Percentiles rank a stretch among this genome's conserved stretches.
Evolutionary conservation across 805 yeast genomes (phyloP).

Genomic region (Ogataea ganodermae): DNA sequence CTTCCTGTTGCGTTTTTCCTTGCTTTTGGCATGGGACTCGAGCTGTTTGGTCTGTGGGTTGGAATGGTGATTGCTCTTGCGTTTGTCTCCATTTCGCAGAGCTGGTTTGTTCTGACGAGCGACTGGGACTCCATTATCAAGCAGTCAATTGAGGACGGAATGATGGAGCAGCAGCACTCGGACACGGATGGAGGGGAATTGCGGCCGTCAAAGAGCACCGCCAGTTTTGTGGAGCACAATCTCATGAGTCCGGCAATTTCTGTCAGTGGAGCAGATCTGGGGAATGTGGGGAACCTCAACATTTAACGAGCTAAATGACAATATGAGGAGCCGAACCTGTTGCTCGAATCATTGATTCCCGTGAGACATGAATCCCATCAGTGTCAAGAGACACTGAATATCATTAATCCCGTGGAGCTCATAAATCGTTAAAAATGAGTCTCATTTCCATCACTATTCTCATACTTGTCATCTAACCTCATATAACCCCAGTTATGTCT

Average conservation of each 20-base stretch:
- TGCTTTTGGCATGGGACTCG: constrained; percentile 51
- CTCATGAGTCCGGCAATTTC: constrained; percentile 31
- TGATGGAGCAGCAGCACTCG: constrained; percentile 16
- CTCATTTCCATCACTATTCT: too few species aligned
- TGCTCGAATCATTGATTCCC: too few species aligned
- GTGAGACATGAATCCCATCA: too few species aligned
- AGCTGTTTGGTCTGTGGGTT: constrained; percentile 65
- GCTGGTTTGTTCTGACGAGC: constrained; percentile 29
- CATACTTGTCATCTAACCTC: too few species aligned
- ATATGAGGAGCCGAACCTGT: not conserved
- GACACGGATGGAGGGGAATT: constrained; percentile 7
- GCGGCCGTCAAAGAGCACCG: constrained; percentile 18
- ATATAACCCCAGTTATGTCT: too few species aligned
- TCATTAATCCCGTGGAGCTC: too few species aligned
- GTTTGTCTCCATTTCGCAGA: constrained; percentile 49
- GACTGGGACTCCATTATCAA: constrained; percentile 36
- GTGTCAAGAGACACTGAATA: too few species aligned
- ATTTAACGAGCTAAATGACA: not conserved
- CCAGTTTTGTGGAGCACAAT: constrained; percentile 30
- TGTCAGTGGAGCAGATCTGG: constrained; percentile 14
- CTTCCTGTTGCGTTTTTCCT: constrained; percentile 59
- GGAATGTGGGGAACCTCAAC: constrained; percentile 7
- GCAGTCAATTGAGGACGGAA: constrained; percentile 33
- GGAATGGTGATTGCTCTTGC: constrained; percentile 57
- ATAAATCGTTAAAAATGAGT: too few species aligned